Conservation (phyloP, 208 protist genomes). For the Sergeia podlipaevii region DNA sequence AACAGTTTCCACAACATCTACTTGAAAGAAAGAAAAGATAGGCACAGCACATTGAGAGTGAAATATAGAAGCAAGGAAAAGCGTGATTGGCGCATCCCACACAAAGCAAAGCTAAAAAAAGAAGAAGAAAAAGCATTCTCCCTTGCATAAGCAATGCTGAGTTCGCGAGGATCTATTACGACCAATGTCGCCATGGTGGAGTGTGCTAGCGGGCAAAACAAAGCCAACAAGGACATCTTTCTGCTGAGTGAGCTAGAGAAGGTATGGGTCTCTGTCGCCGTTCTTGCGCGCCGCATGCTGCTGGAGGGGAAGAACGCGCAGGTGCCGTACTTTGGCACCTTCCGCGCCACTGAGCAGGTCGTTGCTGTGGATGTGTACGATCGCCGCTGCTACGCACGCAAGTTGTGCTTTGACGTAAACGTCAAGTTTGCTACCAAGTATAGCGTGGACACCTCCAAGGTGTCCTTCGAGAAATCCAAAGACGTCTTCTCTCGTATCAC, state of each 20-base stretch:
- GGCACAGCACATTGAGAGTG: too few species aligned
- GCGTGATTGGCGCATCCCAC: background rate
- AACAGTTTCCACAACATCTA: too few species aligned
- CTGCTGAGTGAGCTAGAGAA: slow-evolving; percentile 82
- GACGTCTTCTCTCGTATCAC: slow-evolving; percentile 22
- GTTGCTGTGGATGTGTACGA: too few species aligned
- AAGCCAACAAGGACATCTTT: slow-evolving; percentile 54
- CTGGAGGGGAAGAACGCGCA: slow-evolving; percentile 35
- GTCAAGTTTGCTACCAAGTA: slow-evolving; percentile 26
- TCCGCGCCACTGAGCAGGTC: too few species aligned
- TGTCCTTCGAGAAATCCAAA: slow-evolving; percentile 21
- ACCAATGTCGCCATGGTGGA: slow-evolving; percentile 79
- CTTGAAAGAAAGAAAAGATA: too few species aligned
- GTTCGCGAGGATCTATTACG: slow-evolving; percentile 64
- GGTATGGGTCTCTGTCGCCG: slow-evolving; percentile 66
- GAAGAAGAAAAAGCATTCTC: slow-evolving; percentile 8
- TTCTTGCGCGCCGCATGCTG: slow-evolving; percentile 51
- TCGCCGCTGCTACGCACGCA: slow-evolving; percentile 25
- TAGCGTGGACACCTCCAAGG: slow-evolving; percentile 21
- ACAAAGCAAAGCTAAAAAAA: background rate
- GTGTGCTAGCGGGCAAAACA: slow-evolving; percentile 67
- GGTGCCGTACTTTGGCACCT: slow-evolving; percentile 9
- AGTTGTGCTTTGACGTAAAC: slow-evolving; percentile 34
- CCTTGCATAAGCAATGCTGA: slow-evolving; percentile 57
- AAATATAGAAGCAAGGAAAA: too few species aligned